Evolutionary conservation across 1,139 yeast genomes (phyloP).

Genomic region (Kurtzmaniella quercitrusa): DNA sequence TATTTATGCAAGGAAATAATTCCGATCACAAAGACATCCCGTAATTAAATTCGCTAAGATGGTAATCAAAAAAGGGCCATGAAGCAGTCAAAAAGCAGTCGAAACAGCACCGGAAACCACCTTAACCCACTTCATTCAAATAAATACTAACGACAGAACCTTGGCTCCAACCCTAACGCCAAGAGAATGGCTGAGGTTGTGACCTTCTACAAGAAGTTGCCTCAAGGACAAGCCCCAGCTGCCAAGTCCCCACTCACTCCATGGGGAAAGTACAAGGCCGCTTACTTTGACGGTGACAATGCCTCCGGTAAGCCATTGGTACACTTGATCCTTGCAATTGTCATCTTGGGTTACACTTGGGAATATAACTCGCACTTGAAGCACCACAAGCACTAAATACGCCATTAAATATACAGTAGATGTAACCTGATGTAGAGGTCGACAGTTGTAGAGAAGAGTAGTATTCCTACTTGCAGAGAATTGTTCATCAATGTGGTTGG

Average conservation of each 20-base stretch:
- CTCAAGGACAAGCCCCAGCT: conserved; percentile 86
- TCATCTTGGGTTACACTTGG: conserved; percentile 81
- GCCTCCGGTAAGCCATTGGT: conserved; percentile 79
- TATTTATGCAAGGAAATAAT: too few relatives aligned
- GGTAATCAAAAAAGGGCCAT: too few relatives aligned
- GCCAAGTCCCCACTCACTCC: conserved; percentile 67
- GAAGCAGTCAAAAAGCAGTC: too few relatives aligned
- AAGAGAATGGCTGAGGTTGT: conserved; percentile 96
- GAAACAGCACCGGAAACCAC: too few relatives aligned
- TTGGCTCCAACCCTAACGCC: conserved; percentile 94
- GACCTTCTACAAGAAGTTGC: conserved; percentile 90
- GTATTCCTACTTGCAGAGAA: too few relatives aligned
- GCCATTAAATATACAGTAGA: conserved; percentile 13
- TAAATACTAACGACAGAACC: conserved; percentile 58
- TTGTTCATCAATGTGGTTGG: too few relatives aligned
- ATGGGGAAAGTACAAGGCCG: conserved; percentile 72
- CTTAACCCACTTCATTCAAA: too few relatives aligned
- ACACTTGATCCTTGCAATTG: conserved; percentile 69
- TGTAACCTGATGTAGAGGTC: neutral
- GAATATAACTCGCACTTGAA: conserved; percentile 87
- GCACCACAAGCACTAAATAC: conserved; percentile 34
- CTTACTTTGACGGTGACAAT: conserved; percentile 73
- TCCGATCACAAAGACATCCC: too few relatives aligned
- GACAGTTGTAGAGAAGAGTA: too few relatives aligned
- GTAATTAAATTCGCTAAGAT: too few relatives aligned